Base-by-base conservation (phyloP, 192 early-diverging fungal genomes). In the Dissophora globulifera region DNA sequence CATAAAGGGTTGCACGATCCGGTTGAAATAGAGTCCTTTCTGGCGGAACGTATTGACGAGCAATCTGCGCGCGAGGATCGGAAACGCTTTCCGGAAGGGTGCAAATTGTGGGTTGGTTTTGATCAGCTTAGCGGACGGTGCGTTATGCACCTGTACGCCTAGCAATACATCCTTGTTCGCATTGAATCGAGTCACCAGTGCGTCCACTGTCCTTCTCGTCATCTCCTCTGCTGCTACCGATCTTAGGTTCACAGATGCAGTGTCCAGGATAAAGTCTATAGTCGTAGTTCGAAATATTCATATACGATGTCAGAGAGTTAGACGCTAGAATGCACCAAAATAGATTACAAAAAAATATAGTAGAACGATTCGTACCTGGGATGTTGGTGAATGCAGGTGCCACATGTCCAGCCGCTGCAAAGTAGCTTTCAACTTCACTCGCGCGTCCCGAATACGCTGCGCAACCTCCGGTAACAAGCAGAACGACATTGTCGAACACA, bases 401-500 rank as follows among this genome's bases (percentile, higher is more conserved):
- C 15, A 35, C 2, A 56, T 67, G 33, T n/a, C 64, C 64, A 17
- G 53, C 52, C n/a, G 10, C 10, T 26, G n/a, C 43, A 57, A 67
- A 57, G 54, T 57, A 43, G 3, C 41, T 33, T 8, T 57, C 40
- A 6, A 27, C 52, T 22, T 57, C 30, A 1, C 19, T 19, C 0
- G 64, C 45, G 19, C 35, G 46, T 11, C 64, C 64, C 1, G 64
- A 27, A 35, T 49, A 67, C 1, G 54, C 64, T 15, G 50, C 19
- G 0, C 64, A 26, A 5, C 64, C 54, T 3, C 93, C 94, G 29
- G 67, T 78, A 47, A 87, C 68, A 30, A 94, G 72, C 49, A 95
- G 67, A 49, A 93, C 70, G 15, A 94, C 84, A 56, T 90, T 84
- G 82, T 94, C 92, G 71, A 96, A 94, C 41, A 88, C 75, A 17